Evolutionary conservation across 495 filamentous ascomycete genomes (phyloP).

Genomic region (Xylaria flabelliformis): DNA sequence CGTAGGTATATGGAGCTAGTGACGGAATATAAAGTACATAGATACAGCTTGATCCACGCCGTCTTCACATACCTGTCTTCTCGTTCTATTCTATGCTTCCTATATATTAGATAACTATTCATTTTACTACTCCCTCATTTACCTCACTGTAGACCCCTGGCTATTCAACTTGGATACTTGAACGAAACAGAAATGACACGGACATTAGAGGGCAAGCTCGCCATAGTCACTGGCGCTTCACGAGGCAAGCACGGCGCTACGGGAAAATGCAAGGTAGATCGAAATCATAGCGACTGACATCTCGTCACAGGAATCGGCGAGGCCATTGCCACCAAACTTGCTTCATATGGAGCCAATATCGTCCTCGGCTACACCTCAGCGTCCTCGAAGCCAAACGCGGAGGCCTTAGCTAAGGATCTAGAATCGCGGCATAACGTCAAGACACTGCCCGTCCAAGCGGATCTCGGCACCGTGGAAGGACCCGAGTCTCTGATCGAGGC

Average conservation of each 20-base stretch:
- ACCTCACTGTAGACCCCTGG: not conserved
- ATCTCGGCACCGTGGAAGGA: constrained; percentile 50
- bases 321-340: constrained; percentile 80
- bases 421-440: constrained; percentile 47
- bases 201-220: constrained; percentile 70
- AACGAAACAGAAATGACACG: constrained; percentile 35
- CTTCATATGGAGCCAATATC: constrained; percentile 72
- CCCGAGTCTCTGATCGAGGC: constrained; percentile 44
- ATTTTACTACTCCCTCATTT: not conserved
- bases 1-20: not conserved
- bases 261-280: not conserved
- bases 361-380: constrained; percentile 74
- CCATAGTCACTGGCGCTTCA: constrained; percentile 79
- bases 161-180: not conserved
- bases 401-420: constrained; percentile 49
- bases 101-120: not conserved
- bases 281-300: not conserved
- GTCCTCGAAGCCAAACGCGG: constrained; percentile 38
- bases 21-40: not conserved
- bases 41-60: not conserved
- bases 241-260: constrained; percentile 57
- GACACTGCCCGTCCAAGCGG: constrained; percentile 49
- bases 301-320: constrained; percentile 75
- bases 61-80: not conserved
- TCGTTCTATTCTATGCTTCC: not conserved